These are phyloP conservation scores for Fomitopsis schrenkii DNA, from an alignment of 1,284 basidiomycete genomes.

Conservation along the genomic window DNA sequence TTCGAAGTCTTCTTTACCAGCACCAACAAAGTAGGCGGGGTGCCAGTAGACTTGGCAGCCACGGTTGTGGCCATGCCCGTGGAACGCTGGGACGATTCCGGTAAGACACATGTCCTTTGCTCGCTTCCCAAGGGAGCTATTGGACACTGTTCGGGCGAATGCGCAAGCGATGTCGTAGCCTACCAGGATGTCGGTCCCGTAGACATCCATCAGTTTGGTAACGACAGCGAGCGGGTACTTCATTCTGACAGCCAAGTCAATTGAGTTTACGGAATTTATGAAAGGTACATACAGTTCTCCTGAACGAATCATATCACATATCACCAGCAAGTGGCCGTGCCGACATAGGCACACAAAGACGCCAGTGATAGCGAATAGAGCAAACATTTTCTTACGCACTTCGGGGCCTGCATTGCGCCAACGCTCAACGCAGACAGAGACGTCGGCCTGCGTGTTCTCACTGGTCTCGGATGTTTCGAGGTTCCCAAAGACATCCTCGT, in stretches of 20 bases:
- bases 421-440: constrained; percentile 10
- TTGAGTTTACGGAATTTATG: background rate
- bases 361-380: constrained; percentile 28
- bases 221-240: constrained; percentile 32
- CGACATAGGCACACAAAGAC: constrained; percentile 21
- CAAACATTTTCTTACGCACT: constrained; percentile 27
- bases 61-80: constrained; percentile 29
- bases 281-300: constrained; percentile 30
- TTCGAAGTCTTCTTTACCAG: too few relatives aligned
- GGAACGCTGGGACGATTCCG: too few relatives aligned
- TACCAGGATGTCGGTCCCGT: constrained; percentile 16
- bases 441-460: background rate
- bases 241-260: constrained; percentile 17
- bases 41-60: constrained; percentile 29
- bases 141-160: constrained; percentile 21
- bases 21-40: constrained; percentile 24
- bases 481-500: background rate
- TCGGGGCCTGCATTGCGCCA: constrained; percentile 20
- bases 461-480: background rate
- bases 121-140: constrained; percentile 21
- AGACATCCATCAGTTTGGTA: constrained; percentile 19
- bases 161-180: constrained; percentile 36
- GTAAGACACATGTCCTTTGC: constrained; percentile 2
- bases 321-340: constrained; percentile 24
- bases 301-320: constrained; percentile 32